phyloP scores from a whole-genome alignment of 306 rosid species.

The Nissolia schottii region DNA sequence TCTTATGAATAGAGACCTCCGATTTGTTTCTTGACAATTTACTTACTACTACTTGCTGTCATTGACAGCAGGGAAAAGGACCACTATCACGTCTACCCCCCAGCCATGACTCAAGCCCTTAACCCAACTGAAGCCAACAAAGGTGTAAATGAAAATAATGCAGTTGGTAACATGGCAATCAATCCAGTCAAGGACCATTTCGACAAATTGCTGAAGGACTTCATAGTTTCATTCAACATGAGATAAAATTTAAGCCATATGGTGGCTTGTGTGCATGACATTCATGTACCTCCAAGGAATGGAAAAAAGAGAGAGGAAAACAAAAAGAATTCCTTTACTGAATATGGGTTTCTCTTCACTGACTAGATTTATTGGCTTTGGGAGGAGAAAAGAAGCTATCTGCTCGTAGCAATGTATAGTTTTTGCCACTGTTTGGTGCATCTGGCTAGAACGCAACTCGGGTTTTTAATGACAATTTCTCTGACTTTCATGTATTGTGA shows the following conservation, averaged over 20 bases:
- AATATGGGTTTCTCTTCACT: slow-evolving; percentile 14
- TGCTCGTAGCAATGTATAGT: too few relatives aligned
- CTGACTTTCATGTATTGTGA: too few relatives aligned
- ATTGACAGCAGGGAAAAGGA: not conserved
- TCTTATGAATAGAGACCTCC: not conserved
- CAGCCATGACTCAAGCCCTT: slow-evolving; percentile 2
- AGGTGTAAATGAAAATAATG: slow-evolving; percentile 1
- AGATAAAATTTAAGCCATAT: not conserved
- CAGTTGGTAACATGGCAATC: not conserved
- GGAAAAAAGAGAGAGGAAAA: not conserved
- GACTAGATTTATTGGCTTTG: too few relatives aligned
- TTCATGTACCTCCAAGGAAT: not conserved
- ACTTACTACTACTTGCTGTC: not conserved
- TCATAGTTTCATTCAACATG: not conserved
- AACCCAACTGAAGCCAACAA: slow-evolving; percentile 4
- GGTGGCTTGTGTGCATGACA: not conserved
- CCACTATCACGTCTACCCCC: slow-evolving; percentile 17
- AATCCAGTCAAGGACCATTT: slow-evolving; percentile 21
- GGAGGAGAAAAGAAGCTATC: too few relatives aligned
- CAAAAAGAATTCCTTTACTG: not conserved
- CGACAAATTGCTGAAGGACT: not conserved
- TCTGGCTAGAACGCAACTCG: too few relatives aligned
- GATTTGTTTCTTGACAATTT: not conserved
- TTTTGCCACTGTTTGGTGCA: too few relatives aligned
- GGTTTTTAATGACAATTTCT: too few relatives aligned